Evolutionary conservation across 2,329 filamentous ascomycete genomes (phyloP).

Genomic region (Pseudocercospora eumusae): DNA sequence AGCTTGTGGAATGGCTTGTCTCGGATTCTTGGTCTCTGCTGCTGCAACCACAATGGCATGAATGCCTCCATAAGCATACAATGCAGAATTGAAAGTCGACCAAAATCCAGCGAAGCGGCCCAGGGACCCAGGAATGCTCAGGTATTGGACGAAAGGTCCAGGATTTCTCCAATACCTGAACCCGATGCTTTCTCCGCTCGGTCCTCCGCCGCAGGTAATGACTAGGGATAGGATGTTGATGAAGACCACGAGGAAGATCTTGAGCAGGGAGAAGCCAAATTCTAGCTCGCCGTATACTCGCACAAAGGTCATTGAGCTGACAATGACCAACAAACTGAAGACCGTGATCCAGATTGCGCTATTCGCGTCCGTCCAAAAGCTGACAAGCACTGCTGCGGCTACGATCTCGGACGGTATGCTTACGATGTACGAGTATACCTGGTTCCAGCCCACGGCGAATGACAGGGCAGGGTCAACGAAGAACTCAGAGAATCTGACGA

Average conservation of each 20-base stretch:
- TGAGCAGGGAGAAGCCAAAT: slow-evolving; percentile 25
- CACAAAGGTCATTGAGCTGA: slow-evolving; percentile 18
- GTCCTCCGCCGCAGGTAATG: slow-evolving; percentile 26
- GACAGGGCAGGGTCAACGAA: slow-evolving; percentile 24
- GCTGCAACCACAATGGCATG: slow-evolving; percentile 61
- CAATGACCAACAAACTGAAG: slow-evolving; percentile 19
- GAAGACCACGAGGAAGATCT: slow-evolving; percentile 29
- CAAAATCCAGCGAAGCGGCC: slow-evolving; percentile 27
- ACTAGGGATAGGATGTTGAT: slow-evolving; percentile 30
- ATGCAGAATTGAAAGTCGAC: slow-evolving; percentile 21
- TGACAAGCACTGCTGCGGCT: slow-evolving; percentile 19
- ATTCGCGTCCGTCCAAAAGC: slow-evolving; percentile 22
- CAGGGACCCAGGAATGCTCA: slow-evolving; percentile 18
- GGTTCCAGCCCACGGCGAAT: slow-evolving; percentile 25
- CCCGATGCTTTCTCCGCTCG: slow-evolving; percentile 22
- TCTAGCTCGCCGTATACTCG: slow-evolving; percentile 29
- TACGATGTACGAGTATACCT: slow-evolving; percentile 19
- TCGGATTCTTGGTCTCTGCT: slow-evolving; percentile 54
- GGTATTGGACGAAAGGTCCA: slow-evolving; percentile 29
- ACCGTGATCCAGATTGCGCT: slow-evolving; percentile 25
- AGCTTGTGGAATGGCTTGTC: slow-evolving; percentile 44
- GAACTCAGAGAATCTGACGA: slow-evolving; percentile 23
- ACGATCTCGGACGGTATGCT: slow-evolving; percentile 25
- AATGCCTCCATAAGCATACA: slow-evolving; percentile 58
- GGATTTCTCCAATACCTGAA: slow-evolving; percentile 27